Base-by-base conservation (phyloP, 208 protist species). In the Trichomonas vaginalis region DNA sequence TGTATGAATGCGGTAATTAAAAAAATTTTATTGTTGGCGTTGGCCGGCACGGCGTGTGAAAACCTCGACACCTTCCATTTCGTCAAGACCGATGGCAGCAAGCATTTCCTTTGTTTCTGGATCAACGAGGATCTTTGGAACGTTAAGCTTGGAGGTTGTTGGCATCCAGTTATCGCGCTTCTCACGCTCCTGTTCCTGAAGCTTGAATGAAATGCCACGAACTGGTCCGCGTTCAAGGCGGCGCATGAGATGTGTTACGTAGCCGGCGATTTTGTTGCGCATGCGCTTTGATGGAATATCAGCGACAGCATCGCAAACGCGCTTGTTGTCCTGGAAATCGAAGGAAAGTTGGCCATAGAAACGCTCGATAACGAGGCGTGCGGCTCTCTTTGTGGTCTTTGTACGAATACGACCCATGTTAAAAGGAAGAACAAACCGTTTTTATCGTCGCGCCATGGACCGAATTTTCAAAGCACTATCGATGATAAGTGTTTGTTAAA, bases 151-250 rank as follows among this genome's bases (percentile, higher is more conserved):
- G 86, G 98, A 99, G 80, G 98, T 97, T 95, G 98, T 98, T 96
- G 99, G 99, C 90, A 99, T 98, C 97, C 98, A 99, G 98, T 99
- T 99, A 98, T 99, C 99, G 97, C 99, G 98, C 96, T 98, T 98
- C 98, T 99, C 99, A 97, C 99, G 98, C 98, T 99, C 99, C 98
- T 99, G 99, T 98, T 99, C 99, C 98, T 99, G 99, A 21, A 99
- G 98, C 98, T 99, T 99, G 97, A 99, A 98, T 95, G 99, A 99
- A 97, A 99, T 99, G 96, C 99, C 99, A 96, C 98, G 98, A 79
- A 99, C 99, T 95, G 99, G 99, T 95, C 99, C 99, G 95, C 98
- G 82, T 42, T 88, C 82, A 40, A 88, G 82, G 48, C 82, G 82
- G 82, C 82, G 82, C 82, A 88, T 88, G 17, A 88, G 40, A 40